Evolutionary conservation across 257 asterid genomes (phyloP).

Genomic region (Solanum lycopersicoides): DNA sequence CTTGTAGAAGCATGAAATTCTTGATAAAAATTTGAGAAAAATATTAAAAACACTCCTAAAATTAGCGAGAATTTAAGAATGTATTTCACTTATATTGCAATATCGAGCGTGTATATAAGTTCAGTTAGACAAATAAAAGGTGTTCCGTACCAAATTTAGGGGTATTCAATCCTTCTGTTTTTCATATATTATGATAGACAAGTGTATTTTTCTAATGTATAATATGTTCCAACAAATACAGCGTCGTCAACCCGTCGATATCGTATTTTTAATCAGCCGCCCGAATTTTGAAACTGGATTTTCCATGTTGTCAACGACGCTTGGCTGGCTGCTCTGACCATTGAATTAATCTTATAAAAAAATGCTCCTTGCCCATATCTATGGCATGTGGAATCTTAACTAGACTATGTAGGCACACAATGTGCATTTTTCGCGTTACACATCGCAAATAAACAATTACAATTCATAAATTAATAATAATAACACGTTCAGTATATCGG

Average conservation of each 20-base stretch:
- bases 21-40: no score
- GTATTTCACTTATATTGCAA: no score
- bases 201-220: background rate
- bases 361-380: background rate
- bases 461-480: background rate
- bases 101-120: no score
- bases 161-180: no score
- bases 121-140: no score
- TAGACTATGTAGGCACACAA: background rate
- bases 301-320: background rate
- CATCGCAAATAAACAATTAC: background rate
- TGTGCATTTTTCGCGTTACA: background rate
- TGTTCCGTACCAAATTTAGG: no score
- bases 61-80: no score
- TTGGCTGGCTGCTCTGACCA: background rate
- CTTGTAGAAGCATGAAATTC: no score
- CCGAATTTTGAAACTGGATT: background rate
- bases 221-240: background rate
- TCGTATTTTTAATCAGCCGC: background rate
- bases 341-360: background rate
- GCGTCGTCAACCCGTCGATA: background rate
- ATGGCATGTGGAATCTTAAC: background rate
- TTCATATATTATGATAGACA: no score
- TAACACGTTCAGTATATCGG: no score
- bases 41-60: no score